Evolutionary conservation across 2,329 filamentous ascomycete species (phyloP).

Genomic region (Colletotrichum brevisporum): DNA sequence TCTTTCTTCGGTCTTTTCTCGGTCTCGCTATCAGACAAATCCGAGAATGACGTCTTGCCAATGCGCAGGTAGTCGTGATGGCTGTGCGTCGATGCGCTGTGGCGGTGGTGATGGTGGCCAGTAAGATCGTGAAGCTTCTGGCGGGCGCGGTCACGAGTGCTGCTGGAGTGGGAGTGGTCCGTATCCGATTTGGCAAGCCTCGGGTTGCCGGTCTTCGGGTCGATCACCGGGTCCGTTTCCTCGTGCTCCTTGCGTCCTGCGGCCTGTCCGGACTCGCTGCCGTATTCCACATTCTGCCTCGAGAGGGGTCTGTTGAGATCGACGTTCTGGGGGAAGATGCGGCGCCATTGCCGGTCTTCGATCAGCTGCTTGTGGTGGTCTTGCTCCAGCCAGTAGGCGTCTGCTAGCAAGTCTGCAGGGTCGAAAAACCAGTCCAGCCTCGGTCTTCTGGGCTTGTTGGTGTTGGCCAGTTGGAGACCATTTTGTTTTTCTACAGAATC

Average conservation of each 20-base stretch:
- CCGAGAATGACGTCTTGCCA: constrained; percentile 69
- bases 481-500: constrained; percentile 55
- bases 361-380: constrained; percentile 84
- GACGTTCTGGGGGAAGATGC: constrained; percentile 71
- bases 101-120: constrained; percentile 58
- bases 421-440: constrained; percentile 88
- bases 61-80: constrained; percentile 68
- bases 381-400: constrained; percentile 92
- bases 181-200: constrained; percentile 51
- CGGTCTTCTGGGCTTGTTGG: constrained; percentile 76
- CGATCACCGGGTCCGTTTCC: constrained; percentile 10
- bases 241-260: constrained; percentile 20
- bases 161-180: constrained; percentile 63
- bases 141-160: constrained; percentile 71
- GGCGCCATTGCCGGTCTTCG: constrained; percentile 82
- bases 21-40: constrained; percentile 71
- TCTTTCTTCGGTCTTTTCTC: constrained; percentile 52
- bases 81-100: constrained; percentile 63
- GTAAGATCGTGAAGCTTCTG: constrained; percentile 72
- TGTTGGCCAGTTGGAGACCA: constrained; percentile 55
- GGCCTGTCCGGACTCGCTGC: constrained; percentile 27
- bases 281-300: constrained; percentile 44
- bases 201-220: constrained; percentile 43
- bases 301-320: constrained; percentile 48
- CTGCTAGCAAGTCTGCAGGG: constrained; percentile 88